Conservation (phyloP, 2,329 filamentous ascomycete species). For the Byssothecium circinans region DNA sequence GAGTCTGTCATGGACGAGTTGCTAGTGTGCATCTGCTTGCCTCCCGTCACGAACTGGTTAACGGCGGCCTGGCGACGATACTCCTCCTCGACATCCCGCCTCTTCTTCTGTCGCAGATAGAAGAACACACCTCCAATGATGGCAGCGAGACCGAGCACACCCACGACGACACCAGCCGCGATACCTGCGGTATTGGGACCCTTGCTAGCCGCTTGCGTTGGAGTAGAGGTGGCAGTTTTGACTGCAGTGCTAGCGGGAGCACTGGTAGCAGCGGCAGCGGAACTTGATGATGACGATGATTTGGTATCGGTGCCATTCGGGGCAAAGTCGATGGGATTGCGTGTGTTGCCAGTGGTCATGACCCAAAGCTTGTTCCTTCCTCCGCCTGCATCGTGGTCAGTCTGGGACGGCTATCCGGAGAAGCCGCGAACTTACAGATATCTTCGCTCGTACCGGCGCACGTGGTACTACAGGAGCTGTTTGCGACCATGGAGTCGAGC, state of each 20-base stretch:
- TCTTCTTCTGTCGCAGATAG: conserved; percentile 73
- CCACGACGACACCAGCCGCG: conserved; percentile 84
- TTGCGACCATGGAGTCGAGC: conserved; percentile 54
- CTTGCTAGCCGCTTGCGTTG: conserved; percentile 33
- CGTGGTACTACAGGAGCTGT: conserved; percentile 62
- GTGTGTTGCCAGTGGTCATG: conserved; percentile 53
- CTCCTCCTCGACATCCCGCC: conserved; percentile 79
- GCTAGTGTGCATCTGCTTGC: conserved; percentile 62
- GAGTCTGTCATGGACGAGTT: conserved; percentile 76
- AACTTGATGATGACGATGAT: conserved; percentile 23
- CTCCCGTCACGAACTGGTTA: conserved; percentile 68
- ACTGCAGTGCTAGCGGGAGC: conserved; percentile 23
- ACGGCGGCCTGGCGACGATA: conserved; percentile 79
- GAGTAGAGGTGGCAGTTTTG: conserved; percentile 42
- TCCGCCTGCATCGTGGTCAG: conserved; percentile 55
- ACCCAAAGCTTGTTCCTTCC: conserved; percentile 57
- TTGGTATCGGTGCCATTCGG: conserved; percentile 26
- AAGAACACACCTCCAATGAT: conserved; percentile 71
- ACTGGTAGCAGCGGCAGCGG: not conserved
- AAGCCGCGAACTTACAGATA: conserved; percentile 60
- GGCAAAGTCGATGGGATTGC: conserved; percentile 43
- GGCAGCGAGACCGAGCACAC: conserved; percentile 69
- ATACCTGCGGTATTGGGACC: conserved; percentile 77
- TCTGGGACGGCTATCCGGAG: not conserved
- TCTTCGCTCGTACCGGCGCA: conserved; percentile 67